Evolutionary conservation across 805 yeast genomes (phyloP).

Genomic region (Wickerhamomyces tratensis): DNA sequence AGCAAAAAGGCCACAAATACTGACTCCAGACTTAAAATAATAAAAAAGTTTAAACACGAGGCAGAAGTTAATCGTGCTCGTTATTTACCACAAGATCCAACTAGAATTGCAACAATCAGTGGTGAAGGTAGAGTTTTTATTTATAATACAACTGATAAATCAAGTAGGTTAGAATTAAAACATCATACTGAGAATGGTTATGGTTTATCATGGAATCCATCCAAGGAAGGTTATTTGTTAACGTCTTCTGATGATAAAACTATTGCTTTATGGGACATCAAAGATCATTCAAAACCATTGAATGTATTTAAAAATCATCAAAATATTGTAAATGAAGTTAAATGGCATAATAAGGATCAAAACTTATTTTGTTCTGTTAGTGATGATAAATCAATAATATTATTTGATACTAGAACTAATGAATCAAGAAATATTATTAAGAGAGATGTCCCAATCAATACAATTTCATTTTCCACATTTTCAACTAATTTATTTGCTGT

Average conservation of each 20-base stretch:
- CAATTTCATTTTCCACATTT: slow-evolving; percentile 56
- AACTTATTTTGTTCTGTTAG: slow-evolving; percentile 61
- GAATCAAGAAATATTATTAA: slow-evolving; percentile 17
- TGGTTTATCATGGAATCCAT: slow-evolving; percentile 60
- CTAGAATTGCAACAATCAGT: slow-evolving; percentile 52
- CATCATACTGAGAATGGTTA: slow-evolving; percentile 65
- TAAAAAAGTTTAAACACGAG: slow-evolving; percentile 49
- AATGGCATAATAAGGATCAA: slow-evolving; percentile 50
- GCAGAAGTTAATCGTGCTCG: slow-evolving; percentile 70
- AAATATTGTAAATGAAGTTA: slow-evolving; percentile 66
- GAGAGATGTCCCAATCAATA: slow-evolving; percentile 38
- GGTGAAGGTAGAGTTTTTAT: slow-evolving; percentile 55
- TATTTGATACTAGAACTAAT: slow-evolving; percentile 43
- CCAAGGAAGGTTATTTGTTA: slow-evolving; percentile 36
- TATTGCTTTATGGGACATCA: slow-evolving; percentile 51
- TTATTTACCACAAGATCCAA: slow-evolving; percentile 52
- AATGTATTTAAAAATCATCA: slow-evolving; percentile 29
- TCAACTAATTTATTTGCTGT: slow-evolving; percentile 52
- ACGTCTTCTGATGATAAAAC: slow-evolving; percentile 61
- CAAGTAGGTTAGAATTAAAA: slow-evolving; percentile 21
- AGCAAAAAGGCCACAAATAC: slow-evolving; percentile 7
- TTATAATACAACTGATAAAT: slow-evolving; percentile 27
- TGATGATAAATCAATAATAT: slow-evolving; percentile 49
- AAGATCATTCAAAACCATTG: slow-evolving; percentile 15
- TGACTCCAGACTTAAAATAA: slow-evolving; percentile 44